Conservation (phyloP, 2,329 filamentous ascomycete species). For the Cercospora berteroae region DNA sequence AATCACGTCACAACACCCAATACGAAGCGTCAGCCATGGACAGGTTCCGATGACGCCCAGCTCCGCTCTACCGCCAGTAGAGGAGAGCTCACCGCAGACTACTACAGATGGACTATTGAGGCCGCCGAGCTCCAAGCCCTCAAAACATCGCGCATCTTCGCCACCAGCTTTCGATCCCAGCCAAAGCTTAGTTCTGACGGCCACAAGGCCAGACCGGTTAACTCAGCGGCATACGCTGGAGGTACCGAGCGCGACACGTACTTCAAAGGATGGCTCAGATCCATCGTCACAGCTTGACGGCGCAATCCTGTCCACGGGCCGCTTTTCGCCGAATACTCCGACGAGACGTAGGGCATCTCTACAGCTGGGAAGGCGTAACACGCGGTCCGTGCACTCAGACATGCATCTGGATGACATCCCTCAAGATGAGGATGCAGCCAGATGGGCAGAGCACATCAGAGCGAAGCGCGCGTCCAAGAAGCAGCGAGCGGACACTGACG, state of each 20-base stretch:
- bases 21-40: constrained; percentile 24
- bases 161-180: constrained; percentile 38
- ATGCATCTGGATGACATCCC: constrained; percentile 76
- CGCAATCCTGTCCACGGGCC: constrained; percentile 62
- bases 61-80: constrained; percentile 30
- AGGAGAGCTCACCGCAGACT: constrained; percentile 31
- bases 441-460: constrained; percentile 90
- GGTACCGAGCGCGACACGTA: constrained; percentile 69
- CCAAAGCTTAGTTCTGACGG: constrained; percentile 56
- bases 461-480: constrained; percentile 88
- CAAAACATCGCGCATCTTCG: constrained; percentile 37
- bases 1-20: constrained; percentile 14
- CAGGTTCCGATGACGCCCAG: constrained; percentile 26
- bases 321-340: constrained; percentile 71
- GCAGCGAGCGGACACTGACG: constrained; percentile 81
- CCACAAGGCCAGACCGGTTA: constrained; percentile 56
- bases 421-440: constrained; percentile 83
- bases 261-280: constrained; percentile 65
- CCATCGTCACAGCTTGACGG: constrained; percentile 54
- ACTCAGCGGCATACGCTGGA: constrained; percentile 86
- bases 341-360: constrained; percentile 75
- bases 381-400: constrained; percentile 82
- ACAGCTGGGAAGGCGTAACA: constrained; percentile 74
- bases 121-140: constrained; percentile 25
- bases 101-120: constrained; percentile 29